Evolutionary conservation across 164 flowering plant species (phyloP), one percentile per base, ranked within the genome.

Genomic region (Magnolia sinica): DNA sequence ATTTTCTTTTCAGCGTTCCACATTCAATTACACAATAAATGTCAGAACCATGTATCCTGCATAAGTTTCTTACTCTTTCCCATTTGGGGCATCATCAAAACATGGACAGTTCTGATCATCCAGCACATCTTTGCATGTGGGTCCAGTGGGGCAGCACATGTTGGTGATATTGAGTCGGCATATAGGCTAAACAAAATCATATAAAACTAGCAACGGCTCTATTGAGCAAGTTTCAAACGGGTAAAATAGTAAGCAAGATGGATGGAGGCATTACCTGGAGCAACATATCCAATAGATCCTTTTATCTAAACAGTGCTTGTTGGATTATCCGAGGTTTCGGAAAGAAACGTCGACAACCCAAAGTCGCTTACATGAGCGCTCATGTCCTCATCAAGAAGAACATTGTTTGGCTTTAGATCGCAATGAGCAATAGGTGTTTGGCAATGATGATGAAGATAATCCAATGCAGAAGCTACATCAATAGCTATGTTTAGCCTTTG

Each of bases 211-310:
- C 45, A 37, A 37, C 0, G 29, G 29, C 29, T 27, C 29, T 27
- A 27, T 27, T 27, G 29, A 27, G 29, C 29, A 27, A 27, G 29
- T 1, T 27, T 27, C 0, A 27, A 27, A 27, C 2, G 29, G 29
- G 1, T 27, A 4, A 22, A 64, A 4, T 11, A 0, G 19, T n/a
- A 64, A 64, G 24, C 19, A 64, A 22, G 19, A n/a, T 6, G 19
- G 9, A 18, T 7, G 24, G 19, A 19, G 18, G 18, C n/a, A 27
- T 7, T 7, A 18, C n/a, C n/a, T 20, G 22, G 23, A 7, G 67
- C n/a, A 27, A 75, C 65, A 65, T 85, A 87, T 0, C 89, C 88
- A 72, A 83, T 64, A 0, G 86, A 73, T 0, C 89, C 87, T 73
- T 74, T 81, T 19, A 85, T 18, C 18, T 69, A 79, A 51, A 45